Percentiles rank a stretch among this genome's conserved stretches.
Conservation (phyloP, 148 eudicot genomes). For the Hydrangea macrophylla region DNA sequence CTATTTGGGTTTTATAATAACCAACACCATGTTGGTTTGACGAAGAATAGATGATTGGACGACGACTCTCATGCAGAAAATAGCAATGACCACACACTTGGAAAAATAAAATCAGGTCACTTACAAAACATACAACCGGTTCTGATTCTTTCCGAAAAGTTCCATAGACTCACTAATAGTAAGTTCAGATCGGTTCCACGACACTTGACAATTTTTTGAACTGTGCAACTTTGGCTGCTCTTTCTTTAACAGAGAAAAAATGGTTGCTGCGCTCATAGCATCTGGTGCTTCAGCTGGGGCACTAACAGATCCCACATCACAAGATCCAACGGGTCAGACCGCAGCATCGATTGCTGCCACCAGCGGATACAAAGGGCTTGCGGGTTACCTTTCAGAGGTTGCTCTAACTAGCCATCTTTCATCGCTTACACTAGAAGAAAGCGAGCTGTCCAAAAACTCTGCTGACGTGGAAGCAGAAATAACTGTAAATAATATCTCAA, state of each 20-base stretch:
- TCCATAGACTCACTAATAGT: no score
- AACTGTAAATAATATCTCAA: conserved; percentile 49
- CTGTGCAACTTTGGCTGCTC: conserved; percentile 2
- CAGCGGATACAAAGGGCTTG: conserved; percentile 78
- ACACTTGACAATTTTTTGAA: conserved; percentile 1
- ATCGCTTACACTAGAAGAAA: conserved; percentile 69
- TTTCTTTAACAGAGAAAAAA: conserved; percentile 62
- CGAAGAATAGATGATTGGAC: no score
- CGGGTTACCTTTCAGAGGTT: conserved; percentile 88
- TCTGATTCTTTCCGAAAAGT: no score
- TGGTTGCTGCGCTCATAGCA: conserved; percentile 87
- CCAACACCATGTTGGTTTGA: no score
- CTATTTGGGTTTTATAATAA: no score
- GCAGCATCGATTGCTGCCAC: conserved; percentile 79
- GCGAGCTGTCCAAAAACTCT: conserved; percentile 64
- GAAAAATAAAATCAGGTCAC: no score
- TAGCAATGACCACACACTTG: no score
- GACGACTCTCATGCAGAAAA: no score
- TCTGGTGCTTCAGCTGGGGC: conserved; percentile 86
- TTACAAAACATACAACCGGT: no score
- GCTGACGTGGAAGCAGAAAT: conserved; percentile 76
- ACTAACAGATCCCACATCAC: conserved; percentile 78
- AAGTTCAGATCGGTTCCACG: no score
- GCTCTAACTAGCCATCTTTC: conserved; percentile 80
- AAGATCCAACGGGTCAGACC: conserved; percentile 72